Conservation (phyloP, 1,139 yeast genomes). For the Kazachstania sp. region DNA sequence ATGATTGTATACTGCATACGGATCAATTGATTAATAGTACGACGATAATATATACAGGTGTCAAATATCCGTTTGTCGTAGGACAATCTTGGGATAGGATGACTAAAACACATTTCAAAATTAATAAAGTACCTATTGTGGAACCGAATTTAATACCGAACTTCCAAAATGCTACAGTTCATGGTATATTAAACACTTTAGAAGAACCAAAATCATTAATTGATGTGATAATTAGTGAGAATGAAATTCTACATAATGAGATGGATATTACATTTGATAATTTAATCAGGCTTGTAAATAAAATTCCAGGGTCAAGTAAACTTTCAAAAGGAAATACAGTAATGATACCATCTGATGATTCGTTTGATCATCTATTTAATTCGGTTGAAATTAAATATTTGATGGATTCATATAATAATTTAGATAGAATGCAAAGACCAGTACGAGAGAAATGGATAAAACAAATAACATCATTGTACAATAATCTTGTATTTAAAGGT, state of each 20-base stretch:
- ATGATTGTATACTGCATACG: slow-evolving; percentile 16
- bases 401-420: slow-evolving; percentile 21
- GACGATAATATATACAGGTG: slow-evolving; percentile 12
- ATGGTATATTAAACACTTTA: slow-evolving; percentile 50
- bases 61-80: slow-evolving; percentile 19
- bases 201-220: slow-evolving; percentile 6
- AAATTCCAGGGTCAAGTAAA: neutral
- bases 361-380: slow-evolving; percentile 32
- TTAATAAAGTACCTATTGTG: slow-evolving; percentile 50
- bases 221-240: slow-evolving; percentile 1
- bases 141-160: slow-evolving; percentile 59
- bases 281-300: neutral
- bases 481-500: slow-evolving; percentile 15
- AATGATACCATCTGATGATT: slow-evolving; percentile 40
- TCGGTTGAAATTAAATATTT: slow-evolving; percentile 44
- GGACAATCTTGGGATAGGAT: slow-evolving; percentile 5
- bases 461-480: slow-evolving; percentile 16
- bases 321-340: slow-evolving; percentile 26
- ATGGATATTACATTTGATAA: neutral
- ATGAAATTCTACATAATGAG: neutral
- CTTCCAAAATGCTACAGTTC: slow-evolving; percentile 64
- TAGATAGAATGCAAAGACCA: slow-evolving; percentile 8
- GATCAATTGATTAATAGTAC: slow-evolving; percentile 12
- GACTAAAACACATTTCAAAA: slow-evolving; percentile 17
- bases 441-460: slow-evolving; percentile 32